Evolutionary conservation across 495 filamentous ascomycete species (phyloP).

Genomic region (Glutinoglossum americanum): DNA sequence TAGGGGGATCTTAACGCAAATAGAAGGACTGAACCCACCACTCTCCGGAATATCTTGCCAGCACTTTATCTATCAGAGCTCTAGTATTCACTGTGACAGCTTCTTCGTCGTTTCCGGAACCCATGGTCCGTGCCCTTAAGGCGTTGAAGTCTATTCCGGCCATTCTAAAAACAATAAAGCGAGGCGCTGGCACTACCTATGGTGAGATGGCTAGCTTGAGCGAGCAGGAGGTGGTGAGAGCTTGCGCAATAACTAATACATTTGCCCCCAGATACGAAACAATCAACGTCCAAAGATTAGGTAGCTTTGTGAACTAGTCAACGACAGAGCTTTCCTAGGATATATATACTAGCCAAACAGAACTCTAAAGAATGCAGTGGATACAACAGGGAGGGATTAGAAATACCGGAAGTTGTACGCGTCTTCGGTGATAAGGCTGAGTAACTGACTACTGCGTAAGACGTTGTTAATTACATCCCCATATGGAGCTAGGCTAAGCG

Average conservation of each 20-base stretch:
- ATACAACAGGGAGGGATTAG: neutral
- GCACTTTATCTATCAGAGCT: conserved; percentile 90
- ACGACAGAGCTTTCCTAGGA: neutral
- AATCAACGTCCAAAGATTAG: no score
- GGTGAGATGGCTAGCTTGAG: neutral
- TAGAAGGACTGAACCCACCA: conserved; percentile 25
- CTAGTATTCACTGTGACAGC: conserved; percentile 97
- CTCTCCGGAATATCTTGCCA: conserved; percentile 87
- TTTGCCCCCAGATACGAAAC: no score
- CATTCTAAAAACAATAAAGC: neutral
- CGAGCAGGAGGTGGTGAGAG: neutral
- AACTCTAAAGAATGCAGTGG: neutral
- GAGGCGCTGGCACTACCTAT: neutral
- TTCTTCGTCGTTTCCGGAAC: conserved; percentile 70
- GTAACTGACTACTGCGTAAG: neutral
- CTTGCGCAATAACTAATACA: neutral
- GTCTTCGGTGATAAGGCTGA: neutral
- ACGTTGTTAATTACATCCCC: no score
- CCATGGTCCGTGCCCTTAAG: conserved; percentile 69
- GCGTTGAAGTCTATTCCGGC: conserved; percentile 48
- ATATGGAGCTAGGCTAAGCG: neutral
- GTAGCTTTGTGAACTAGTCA: no score
- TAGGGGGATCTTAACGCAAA: neutral
- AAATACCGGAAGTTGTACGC: neutral
- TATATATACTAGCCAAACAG: neutral